phyloP scores from a whole-genome alignment of 164 flowering plant species.

The Amborella trichopoda region DNA sequence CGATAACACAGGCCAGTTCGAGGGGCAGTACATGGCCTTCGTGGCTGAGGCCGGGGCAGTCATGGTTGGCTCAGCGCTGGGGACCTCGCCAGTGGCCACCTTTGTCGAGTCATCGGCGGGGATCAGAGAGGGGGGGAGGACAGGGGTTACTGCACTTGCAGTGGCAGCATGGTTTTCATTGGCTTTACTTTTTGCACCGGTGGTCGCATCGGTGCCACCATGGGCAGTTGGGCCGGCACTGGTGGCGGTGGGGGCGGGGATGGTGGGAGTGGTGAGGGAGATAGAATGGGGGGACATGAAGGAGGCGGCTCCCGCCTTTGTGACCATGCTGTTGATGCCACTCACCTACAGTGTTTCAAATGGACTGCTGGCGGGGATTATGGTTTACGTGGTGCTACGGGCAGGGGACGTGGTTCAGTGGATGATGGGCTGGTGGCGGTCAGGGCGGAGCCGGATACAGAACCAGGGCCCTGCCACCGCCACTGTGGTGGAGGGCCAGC shows the following conservation, averaged over 20 bases:
- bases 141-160: slow-evolving; percentile 63
- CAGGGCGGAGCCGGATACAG: too few species aligned
- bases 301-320: slow-evolving; percentile 69
- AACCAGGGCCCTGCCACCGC: too few species aligned
- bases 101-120: slow-evolving; percentile 76
- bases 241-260: slow-evolving; percentile 74
- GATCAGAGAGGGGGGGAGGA: slow-evolving; percentile 75
- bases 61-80: slow-evolving; percentile 52
- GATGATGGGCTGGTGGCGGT: too few species aligned
- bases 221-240: slow-evolving; percentile 89
- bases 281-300: slow-evolving; percentile 51
- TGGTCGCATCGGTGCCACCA: slow-evolving; percentile 64
- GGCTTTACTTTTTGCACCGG: slow-evolving; percentile 58
- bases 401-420: too few species aligned
- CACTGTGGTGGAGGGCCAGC: too few species aligned
- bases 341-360: slow-evolving; percentile 65
- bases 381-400: slow-evolving; percentile 44
- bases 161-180: slow-evolving; percentile 44
- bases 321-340: slow-evolving; percentile 80
- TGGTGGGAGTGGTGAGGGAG: slow-evolving; percentile 79
- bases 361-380: slow-evolving; percentile 81
- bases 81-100: slow-evolving; percentile 50
- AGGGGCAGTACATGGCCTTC: slow-evolving; percentile 68
- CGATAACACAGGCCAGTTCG: slow-evolving; percentile 47
- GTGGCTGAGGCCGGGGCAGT: slow-evolving; percentile 69